phyloP scores from a whole-genome alignment of 116 monocot genomes.

The Trichopus zeylanicus region DNA sequence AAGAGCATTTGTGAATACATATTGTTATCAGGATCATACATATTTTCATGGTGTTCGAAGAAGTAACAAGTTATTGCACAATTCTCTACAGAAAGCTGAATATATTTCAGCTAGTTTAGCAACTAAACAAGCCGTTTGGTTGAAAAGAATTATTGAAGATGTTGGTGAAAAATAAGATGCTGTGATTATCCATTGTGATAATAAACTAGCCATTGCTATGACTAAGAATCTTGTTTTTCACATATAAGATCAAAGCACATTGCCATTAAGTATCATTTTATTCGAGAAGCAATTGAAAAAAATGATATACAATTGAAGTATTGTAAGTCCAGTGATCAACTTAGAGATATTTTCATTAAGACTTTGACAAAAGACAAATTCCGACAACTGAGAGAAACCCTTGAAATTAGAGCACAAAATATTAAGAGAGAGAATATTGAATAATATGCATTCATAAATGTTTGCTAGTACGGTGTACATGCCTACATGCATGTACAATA shows the following conservation, averaged over 20 bases:
- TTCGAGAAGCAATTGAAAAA: too few species aligned
- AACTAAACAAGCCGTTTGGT: conserved; percentile 4
- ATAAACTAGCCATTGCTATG: conserved; percentile 9
- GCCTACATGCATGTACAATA: too few species aligned
- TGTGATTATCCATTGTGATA: neutral
- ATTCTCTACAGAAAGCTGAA: conserved; percentile 3
- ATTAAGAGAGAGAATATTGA: too few species aligned
- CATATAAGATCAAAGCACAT: too few species aligned
- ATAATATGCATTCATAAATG: too few species aligned
- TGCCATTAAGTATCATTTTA: too few species aligned
- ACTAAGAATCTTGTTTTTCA: too few species aligned
- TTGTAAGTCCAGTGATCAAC: too few species aligned
- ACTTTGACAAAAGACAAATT: neutral
- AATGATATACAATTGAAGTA: neutral
- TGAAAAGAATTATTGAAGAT: too few species aligned
- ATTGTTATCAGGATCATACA: conserved; percentile 2
- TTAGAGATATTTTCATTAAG: neutral
- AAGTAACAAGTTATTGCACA: neutral
- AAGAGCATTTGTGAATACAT: conserved; percentile 1
- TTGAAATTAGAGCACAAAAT: too few species aligned
- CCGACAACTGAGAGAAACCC: neutral
- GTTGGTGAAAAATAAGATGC: neutral
- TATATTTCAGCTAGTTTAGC: neutral
- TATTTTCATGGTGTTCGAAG: neutral
- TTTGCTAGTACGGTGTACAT: too few species aligned